Evolutionary conservation across 1,284 basidiomycete genomes (phyloP).

Genomic region (Cutaneotrichosporon daszewskae): DNA sequence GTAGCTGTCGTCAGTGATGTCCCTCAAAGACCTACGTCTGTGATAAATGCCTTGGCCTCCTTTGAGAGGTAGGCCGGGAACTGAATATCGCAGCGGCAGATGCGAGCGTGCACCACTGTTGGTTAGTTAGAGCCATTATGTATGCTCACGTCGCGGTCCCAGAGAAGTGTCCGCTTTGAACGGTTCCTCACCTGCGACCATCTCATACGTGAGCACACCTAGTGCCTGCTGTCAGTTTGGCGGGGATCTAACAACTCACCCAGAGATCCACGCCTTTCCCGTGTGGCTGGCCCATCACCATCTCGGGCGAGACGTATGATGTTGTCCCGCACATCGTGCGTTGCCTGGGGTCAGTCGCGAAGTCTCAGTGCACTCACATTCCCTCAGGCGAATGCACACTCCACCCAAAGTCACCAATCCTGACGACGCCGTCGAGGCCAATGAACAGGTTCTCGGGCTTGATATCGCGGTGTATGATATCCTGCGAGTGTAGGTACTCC

Average conservation of each 20-base stretch:
- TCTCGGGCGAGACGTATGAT: conserved; percentile 94
- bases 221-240: conserved; percentile 65
- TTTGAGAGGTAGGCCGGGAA: conserved; percentile 60
- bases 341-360: conserved; percentile 43
- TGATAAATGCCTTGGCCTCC: conserved; percentile 62
- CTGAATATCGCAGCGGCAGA: conserved; percentile 60
- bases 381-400: conserved; percentile 79
- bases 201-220: conserved; percentile 91
- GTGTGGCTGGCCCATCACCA: conserved; percentile 67
- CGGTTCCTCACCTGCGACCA: conserved; percentile 81
- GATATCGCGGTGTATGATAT: conserved; percentile 99
- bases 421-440: conserved; percentile 83
- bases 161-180: conserved; percentile 60
- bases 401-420: conserved; percentile 99
- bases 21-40: conserved; percentile 48
- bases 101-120: conserved; percentile 34
- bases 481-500: conserved; percentile 83
- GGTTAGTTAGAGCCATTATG: background rate
- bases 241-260: conserved; percentile 14
- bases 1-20: conserved; percentile 54
- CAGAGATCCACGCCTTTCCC: conserved; percentile 38
- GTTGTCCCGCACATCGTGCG: conserved; percentile 88
- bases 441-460: conserved; percentile 96
- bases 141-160: conserved; percentile 24
- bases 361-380: conserved; percentile 43